phyloP scores from a whole-genome alignment of 306 rosid genomes.

The Prunus padus region DNA sequence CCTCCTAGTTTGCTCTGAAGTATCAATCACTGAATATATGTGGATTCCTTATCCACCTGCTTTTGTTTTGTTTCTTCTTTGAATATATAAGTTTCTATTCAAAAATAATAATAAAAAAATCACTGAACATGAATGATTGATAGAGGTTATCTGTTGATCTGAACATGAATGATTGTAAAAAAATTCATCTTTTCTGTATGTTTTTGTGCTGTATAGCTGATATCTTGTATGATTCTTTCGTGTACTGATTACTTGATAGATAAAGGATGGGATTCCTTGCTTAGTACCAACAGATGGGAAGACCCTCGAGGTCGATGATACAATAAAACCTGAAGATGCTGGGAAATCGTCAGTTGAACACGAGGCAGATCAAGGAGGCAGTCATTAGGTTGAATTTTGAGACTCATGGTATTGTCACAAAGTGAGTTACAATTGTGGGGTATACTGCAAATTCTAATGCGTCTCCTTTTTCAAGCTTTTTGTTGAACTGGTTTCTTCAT shows the following conservation, averaged over 20 bases:
- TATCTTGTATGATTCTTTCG: conserved; percentile 17
- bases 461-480: not conserved
- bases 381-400: conserved; percentile 15
- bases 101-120: not conserved
- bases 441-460: not conserved
- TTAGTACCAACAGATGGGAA: conserved; percentile 81
- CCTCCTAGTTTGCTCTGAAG: not conserved
- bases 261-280: conserved; percentile 75
- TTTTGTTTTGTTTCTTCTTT: too few relatives aligned
- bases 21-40: not conserved
- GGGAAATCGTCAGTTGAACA: conserved; percentile 27
- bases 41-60: too few relatives aligned
- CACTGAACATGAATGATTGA: not conserved
- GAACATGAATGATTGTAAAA: not conserved
- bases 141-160: not conserved
- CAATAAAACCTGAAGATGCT: conserved; percentile 33
- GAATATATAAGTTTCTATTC: too few relatives aligned
- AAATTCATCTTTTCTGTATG: not conserved
- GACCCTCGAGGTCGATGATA: conserved; percentile 53
- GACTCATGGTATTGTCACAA: conserved; percentile 1
- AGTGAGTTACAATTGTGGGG: not conserved
- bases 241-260: conserved; percentile 36
- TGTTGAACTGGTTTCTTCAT: not conserved
- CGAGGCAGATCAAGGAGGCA: conserved; percentile 29
- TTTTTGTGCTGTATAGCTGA: not conserved